Evolutionary conservation across 768 basidiomycete species (phyloP), one percentile per base, ranked within the genome.

Genomic region (Floccularia luteovirens): DNA sequence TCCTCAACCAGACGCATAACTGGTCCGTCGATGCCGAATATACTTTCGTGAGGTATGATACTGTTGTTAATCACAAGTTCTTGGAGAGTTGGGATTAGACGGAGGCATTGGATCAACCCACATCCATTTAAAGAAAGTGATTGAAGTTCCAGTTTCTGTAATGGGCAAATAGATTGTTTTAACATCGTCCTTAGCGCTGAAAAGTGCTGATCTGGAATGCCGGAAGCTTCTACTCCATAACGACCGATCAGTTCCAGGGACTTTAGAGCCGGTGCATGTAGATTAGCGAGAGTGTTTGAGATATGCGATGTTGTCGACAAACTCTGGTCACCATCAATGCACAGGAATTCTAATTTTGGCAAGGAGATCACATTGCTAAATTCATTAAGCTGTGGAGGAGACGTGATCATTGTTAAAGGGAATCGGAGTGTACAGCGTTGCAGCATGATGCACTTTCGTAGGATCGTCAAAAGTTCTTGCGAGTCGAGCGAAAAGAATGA

Each of bases 251-350:
- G 48, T 33, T 56, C 54, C 19, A 59, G 43, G 17, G 41, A 45
- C 8, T 48, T 47, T 35, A 59, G 44, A 25, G 46, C 49, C 1
- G 58, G 58, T 3, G 48, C 45, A 24, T 49, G 38, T 32, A 59
- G 31, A 32, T 52, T 54, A 24, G 45, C 37, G 11, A 59, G 43
- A 11, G 48, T 54, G 31, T 51, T 57, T 14, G 47, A 53, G 50
- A 59, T 53, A 36, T 59, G 58, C 38, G 57, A 59, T 10, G 58
- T 51, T 32, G 52, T 54, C 22, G 46, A 39, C 3, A 59, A 43
- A 32, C 53, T 52, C 36, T 57, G 58, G 46, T 59, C 56, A 3
- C 58, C 56, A 24, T 57, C 56, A 23, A 59, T 30, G 31, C 54
- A 57, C 5, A 59, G 48, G 0, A 43, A 32, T 31, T 47, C 38